phyloP scores from a whole-genome alignment of 2,329 filamentous ascomycete species.

The Colletotrichum limetticola region DNA sequence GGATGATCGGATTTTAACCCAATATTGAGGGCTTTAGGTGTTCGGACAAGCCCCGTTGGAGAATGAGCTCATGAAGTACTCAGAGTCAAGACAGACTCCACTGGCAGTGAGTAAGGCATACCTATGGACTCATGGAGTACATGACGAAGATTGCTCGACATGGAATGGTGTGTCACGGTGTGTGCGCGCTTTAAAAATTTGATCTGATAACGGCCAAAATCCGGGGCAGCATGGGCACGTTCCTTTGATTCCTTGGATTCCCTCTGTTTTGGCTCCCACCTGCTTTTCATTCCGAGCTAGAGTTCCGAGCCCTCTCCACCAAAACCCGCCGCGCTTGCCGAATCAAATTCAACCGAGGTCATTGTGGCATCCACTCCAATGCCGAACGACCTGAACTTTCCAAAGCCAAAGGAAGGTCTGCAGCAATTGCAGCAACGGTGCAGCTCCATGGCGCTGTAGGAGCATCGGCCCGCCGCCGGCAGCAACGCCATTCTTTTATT shows the following conservation, averaged over 20 bases:
- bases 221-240: constrained; percentile 1
- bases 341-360: constrained; percentile 32
- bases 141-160: neutral
- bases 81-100: neutral
- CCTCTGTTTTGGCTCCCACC: too few species aligned
- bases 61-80: too few species aligned
- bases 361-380: neutral
- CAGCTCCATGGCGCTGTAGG: neutral
- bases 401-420: too few species aligned
- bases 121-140: too few species aligned
- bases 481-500: neutral
- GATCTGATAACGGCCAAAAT: constrained; percentile 33
- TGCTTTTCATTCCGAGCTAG: neutral
- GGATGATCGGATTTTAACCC: neutral
- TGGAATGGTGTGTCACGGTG: neutral
- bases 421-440: neutral
- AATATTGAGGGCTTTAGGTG: neutral
- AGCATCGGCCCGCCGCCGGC: neutral
- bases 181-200: neutral
- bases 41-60: too few species aligned
- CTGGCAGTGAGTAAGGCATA: too few species aligned
- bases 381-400: neutral
- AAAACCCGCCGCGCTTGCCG: constrained; percentile 20
- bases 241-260: neutral
- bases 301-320: neutral